Percentiles rank a stretch among this genome's conserved stretches.
These are phyloP conservation scores for Neoarthrinium moseri DNA, from an alignment of 2,329 filamentous ascomycete genomes.

Conservation along the genomic window DNA sequence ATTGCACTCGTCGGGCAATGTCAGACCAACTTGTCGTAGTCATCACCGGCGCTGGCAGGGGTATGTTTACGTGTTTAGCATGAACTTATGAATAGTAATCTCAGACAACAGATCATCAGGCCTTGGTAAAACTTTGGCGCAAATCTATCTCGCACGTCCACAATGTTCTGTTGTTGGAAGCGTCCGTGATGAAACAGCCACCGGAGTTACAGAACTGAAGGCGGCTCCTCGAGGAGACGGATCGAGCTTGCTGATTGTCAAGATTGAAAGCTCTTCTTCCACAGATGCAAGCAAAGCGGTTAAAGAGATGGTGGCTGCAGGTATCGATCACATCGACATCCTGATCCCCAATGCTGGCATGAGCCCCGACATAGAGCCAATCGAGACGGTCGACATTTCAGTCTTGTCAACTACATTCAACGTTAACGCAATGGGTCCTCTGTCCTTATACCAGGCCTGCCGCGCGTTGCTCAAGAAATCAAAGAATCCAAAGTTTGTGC, in stretches of 20 bases:
- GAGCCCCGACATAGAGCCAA: slow-evolving; percentile 18
- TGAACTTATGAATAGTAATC: background rate
- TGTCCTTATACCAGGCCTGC: slow-evolving; percentile 31
- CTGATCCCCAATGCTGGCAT: slow-evolving; percentile 36
- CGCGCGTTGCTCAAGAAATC: slow-evolving; percentile 27
- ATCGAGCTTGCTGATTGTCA: slow-evolving; percentile 28
- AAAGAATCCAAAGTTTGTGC: slow-evolving; percentile 27
- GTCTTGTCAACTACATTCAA: slow-evolving; percentile 24
- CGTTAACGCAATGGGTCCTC: slow-evolving; percentile 29
- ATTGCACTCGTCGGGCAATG: too few relatives aligned
- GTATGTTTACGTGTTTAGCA: background rate
- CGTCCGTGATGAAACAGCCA: slow-evolving; percentile 28
- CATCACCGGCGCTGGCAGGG: slow-evolving; percentile 2
- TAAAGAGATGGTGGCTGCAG: slow-evolving; percentile 21
- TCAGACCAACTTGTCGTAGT: background rate
- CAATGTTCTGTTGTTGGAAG: slow-evolving; percentile 39
- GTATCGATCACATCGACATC: slow-evolving; percentile 30
- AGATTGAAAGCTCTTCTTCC: slow-evolving; percentile 26
- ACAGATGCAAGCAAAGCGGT: slow-evolving; percentile 25
- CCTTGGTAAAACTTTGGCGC: slow-evolving; percentile 29
- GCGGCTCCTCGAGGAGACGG: slow-evolving; percentile 22
- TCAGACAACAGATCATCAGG: slow-evolving; percentile 16
- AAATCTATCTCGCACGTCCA: slow-evolving; percentile 32
- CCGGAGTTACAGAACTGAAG: slow-evolving; percentile 23
- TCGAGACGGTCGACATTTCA: slow-evolving; percentile 27